Evolutionary conservation across 345 rosid species (phyloP).

Genomic region (Acer saccharum): DNA sequence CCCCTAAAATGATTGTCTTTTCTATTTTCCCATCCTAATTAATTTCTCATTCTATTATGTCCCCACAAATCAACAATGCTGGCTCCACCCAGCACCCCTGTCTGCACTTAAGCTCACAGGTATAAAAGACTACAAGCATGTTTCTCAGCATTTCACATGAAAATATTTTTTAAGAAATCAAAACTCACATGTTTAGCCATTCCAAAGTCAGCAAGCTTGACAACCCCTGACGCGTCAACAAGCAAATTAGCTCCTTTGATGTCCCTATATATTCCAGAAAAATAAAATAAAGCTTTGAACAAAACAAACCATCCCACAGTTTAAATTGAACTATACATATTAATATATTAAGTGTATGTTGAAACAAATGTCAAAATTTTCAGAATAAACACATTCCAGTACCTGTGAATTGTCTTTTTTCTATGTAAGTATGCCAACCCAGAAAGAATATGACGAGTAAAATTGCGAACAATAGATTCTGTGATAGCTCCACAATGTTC

Average conservation of each 20-base stretch:
- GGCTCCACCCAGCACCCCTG: background rate
- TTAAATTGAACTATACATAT: background rate
- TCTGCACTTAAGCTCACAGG: background rate
- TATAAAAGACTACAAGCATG: slow-evolving; percentile 8
- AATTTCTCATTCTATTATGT: background rate
- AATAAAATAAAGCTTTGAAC: slow-evolving; percentile 20
- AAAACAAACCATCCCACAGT: slow-evolving; percentile 7
- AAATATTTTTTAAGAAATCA: background rate
- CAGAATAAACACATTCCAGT: slow-evolving; percentile 8
- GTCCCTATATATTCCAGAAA: slow-evolving; percentile 56
- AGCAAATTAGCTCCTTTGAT: slow-evolving; percentile 98
- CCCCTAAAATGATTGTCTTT: background rate
- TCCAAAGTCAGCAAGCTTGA: slow-evolving; percentile 97
- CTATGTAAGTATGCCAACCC: slow-evolving; percentile 91
- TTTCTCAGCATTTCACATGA: background rate
- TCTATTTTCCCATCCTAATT: background rate
- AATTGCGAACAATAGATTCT: slow-evolving; percentile 84
- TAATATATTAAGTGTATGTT: background rate
- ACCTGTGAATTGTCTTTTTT: slow-evolving; percentile 94
- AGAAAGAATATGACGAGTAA: slow-evolving; percentile 90
- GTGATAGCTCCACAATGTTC: slow-evolving; percentile 96
- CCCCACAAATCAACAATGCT: background rate
- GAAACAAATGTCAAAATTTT: slow-evolving; percentile 9
- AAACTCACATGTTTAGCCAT: slow-evolving; percentile 94
- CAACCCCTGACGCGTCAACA: slow-evolving; percentile 93